Percentiles rank a stretch among this genome's conserved stretches.
phyloP scores from a whole-genome alignment of 768 basidiomycete genomes.

The Amanita fuliginea region DNA sequence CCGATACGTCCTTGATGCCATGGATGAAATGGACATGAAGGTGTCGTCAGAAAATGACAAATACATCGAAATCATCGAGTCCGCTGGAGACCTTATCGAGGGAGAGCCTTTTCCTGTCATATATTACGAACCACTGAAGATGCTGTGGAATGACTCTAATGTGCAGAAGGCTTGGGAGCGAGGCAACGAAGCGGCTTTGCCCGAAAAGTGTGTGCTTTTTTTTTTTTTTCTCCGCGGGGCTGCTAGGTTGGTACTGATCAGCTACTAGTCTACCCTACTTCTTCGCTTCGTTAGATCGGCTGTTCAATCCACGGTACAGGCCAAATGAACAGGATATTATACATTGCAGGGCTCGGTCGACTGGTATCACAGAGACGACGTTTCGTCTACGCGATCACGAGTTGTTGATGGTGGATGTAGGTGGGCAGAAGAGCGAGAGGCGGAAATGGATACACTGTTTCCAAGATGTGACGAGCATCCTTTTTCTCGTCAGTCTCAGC shows the following conservation, averaged over 20 bases:
- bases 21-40: constrained; percentile 81
- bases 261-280: constrained; percentile 55
- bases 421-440: constrained; percentile 88
- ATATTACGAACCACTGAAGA: constrained; percentile 56
- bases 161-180: constrained; percentile 68
- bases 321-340: constrained; percentile 87
- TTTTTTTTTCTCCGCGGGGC: background rate
- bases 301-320: constrained; percentile 63
- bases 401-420: constrained; percentile 90
- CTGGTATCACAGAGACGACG: constrained; percentile 83
- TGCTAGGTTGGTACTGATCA: background rate
- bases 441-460: constrained; percentile 95
- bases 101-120: constrained; percentile 67
- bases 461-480: constrained; percentile 87
- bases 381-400: constrained; percentile 73
- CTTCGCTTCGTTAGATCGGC: constrained; percentile 65
- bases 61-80: constrained; percentile 52
- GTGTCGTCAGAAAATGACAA: constrained; percentile 50
- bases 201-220: constrained; percentile 68
- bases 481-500: constrained; percentile 85
- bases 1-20: constrained; percentile 71
- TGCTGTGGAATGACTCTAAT: constrained; percentile 68
- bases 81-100: constrained; percentile 62
- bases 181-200: constrained; percentile 85
- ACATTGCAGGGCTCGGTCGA: constrained; percentile 75